Evolutionary conservation across 2,329 filamentous ascomycete genomes (phyloP), one percentile per base, ranked within the genome.

Genomic region (Coniochaeta ligniaria): DNA sequence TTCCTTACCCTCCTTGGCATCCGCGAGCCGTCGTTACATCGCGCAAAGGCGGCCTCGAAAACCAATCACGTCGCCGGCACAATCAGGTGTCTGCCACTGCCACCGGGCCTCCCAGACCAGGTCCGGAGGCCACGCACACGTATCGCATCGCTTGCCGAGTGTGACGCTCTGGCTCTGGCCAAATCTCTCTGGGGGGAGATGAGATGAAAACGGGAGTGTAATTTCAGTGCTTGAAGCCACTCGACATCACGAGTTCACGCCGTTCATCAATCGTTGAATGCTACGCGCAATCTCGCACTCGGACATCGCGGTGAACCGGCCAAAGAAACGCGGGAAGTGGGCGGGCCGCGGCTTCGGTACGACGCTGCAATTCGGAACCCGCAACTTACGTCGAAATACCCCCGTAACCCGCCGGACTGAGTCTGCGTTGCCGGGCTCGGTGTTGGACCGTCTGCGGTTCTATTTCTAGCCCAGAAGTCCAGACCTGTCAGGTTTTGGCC

Each of bases 1-100:
- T 52, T 52, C 47, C 47, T 28, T 52, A 24, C 22, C 14, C 22
- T 52, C 16, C 14, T 52, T 59, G 60, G 59, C 58, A 61, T 62
- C 63, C 59, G 62, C 59, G 63, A 55, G 59, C 63, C 60, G 63
- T 56, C 58, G 61, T 63, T 61, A 64, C 63, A 64, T 64, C 63
- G 63, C 47, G 33, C 57, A 12, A 31, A 52, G 61, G 26, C 31
- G 54, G 54, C 57, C 58, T 43, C 12, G 26, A 31, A 62, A 54
- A 33, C 63, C 63, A 64, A 64, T 64, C 61, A 64, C 47, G 54
- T 26, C 54, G 24, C 43, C 47, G 24, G 31, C 12, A 17, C 20
- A 2, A 26, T 12, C 43, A 24, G 8, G 20, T 17, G 8, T 47
- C 43, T 47, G 43, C 43, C 7, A 6, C 41, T 6, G 41, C 16